These are phyloP conservation scores for Fusarium robinianum DNA, from an alignment of 2,329 filamentous ascomycete genomes.

Conservation along the genomic window DNA sequence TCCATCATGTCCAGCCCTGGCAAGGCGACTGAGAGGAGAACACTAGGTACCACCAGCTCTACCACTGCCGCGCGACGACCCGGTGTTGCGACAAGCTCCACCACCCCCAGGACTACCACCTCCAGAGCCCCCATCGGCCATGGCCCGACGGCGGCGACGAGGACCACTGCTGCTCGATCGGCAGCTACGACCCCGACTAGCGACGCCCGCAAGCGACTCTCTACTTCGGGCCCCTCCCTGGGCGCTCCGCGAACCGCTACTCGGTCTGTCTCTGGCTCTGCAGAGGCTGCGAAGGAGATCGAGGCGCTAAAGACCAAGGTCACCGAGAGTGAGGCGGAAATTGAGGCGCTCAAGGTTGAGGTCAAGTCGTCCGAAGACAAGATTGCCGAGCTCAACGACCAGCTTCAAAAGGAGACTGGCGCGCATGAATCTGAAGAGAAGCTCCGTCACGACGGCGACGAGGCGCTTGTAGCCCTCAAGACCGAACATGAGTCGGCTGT, in stretches of 20 bases:
- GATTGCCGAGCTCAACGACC: slow-evolving; percentile 57
- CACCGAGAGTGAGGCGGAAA: slow-evolving; percentile 60
- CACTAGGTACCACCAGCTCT: slow-evolving; percentile 41
- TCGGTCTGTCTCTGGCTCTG: slow-evolving; percentile 48
- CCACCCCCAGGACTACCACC: slow-evolving; percentile 44
- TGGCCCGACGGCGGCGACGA: slow-evolving; percentile 13
- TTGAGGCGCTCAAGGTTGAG: slow-evolving; percentile 60
- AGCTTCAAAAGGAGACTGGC: slow-evolving; percentile 50
- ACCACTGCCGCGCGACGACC: slow-evolving; percentile 43
- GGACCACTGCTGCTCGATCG: slow-evolving; percentile 42
- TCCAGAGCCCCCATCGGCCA: slow-evolving; percentile 36
- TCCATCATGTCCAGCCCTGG: slow-evolving; percentile 47
- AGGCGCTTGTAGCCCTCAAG: slow-evolving; percentile 53
- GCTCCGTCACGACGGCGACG: slow-evolving; percentile 49
- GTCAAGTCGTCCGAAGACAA: slow-evolving; percentile 60
- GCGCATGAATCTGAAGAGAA: slow-evolving; percentile 47
- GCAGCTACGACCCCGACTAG: slow-evolving; percentile 48
- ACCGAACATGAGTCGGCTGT: slow-evolving; percentile 55
- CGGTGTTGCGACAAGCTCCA: slow-evolving; percentile 38
- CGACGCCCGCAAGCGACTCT: slow-evolving; percentile 61
- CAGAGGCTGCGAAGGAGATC: slow-evolving; percentile 56
- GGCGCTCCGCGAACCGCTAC: slow-evolving; percentile 43
- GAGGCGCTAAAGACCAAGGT: slow-evolving; percentile 66
- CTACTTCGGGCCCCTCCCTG: slow-evolving; percentile 50
- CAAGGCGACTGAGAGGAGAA: slow-evolving; percentile 43